Conservation (phyloP, 2,329 filamentous ascomycete species). For the Pyricularia grisea region DNA sequence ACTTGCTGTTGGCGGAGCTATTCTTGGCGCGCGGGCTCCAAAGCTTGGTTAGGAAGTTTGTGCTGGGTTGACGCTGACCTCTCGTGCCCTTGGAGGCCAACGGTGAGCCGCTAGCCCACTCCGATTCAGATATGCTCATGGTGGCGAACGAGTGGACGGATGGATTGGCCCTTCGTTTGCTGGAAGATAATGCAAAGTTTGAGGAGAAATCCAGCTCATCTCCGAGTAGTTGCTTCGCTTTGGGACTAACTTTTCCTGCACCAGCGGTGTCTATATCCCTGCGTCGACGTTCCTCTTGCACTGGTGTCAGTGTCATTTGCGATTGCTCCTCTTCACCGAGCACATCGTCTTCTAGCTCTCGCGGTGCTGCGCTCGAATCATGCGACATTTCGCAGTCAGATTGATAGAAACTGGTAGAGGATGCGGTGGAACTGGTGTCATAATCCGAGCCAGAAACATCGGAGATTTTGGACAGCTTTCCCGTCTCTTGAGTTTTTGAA, state of each 20-base stretch:
- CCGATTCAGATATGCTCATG: neutral
- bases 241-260: slow-evolving; percentile 3
- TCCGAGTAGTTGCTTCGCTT: slow-evolving; percentile 3
- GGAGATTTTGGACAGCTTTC: neutral
- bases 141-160: neutral
- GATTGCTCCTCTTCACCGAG: neutral
- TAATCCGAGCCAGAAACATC: neutral
- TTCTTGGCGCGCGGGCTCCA: slow-evolving; percentile 3
- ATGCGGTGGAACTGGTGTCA: neutral
- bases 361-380: neutral
- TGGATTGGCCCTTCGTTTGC: neutral
- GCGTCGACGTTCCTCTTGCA: neutral
- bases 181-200: neutral
- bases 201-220: slow-evolving; percentile 3
- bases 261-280: neutral
- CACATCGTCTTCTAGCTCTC: neutral
- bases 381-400: neutral
- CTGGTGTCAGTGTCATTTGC: neutral
- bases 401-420: neutral
- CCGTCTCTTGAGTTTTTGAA: neutral
- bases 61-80: neutral
- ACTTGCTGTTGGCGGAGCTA: neutral
- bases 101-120: neutral
- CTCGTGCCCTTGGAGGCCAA: neutral
- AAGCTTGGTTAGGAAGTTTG: neutral